Base-by-base conservation (phyloP, 2,329 filamentous ascomycete genomes). In the Aspergillus pseudoviridinutans region DNA sequence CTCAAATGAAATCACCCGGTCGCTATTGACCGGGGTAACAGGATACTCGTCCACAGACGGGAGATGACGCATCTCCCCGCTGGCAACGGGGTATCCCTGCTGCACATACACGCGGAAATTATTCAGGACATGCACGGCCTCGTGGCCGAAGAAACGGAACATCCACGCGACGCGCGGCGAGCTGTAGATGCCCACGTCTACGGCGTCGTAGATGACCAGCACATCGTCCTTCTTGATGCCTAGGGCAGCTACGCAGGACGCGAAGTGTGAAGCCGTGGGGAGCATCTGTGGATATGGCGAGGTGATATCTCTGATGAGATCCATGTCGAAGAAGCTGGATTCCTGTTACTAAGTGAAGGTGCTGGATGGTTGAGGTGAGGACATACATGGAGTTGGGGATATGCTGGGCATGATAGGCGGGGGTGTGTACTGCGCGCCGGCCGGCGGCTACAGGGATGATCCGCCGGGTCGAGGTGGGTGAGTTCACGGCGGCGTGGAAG, bases 221-320 rank as follows among this genome's bases (percentile, higher is more conserved):
- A 63, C 59, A 46, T 66, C 68, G 10, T 65, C 58, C 8, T 60
- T 60, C 10, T 4, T 58, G 50, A 70, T 58, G 14, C 63, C 66
- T 4, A 70, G 57, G 10, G 50, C 44, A 2, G 56, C 50, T 60
- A 70, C 62, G 29, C 38, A 56, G 6, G 42, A 44, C 0, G 66
- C 62, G 50, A 72, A 71, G 8, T 65, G 58, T 2, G 50, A 25
- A 4, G 66, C 57, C 0, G 61, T 63, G 3, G 69, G 67, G 1
- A 72, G 59, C 69, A 70, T 72, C 42, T 66, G 62, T 2, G 68
- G 69, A 29, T 71, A 70, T 3, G 62, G 58, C 1, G 67, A 67
- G 1, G 49, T 38, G 1, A 49, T 58, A 42, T 68, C 66, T 25
- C 55, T 58, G 41, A 68, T 64, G 1, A 57, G 17, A 24, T 70